These are phyloP conservation scores for Sclerospora graminicola DNA, from an alignment of 352 stramenopile genomes.

Conservation along the genomic window DNA sequence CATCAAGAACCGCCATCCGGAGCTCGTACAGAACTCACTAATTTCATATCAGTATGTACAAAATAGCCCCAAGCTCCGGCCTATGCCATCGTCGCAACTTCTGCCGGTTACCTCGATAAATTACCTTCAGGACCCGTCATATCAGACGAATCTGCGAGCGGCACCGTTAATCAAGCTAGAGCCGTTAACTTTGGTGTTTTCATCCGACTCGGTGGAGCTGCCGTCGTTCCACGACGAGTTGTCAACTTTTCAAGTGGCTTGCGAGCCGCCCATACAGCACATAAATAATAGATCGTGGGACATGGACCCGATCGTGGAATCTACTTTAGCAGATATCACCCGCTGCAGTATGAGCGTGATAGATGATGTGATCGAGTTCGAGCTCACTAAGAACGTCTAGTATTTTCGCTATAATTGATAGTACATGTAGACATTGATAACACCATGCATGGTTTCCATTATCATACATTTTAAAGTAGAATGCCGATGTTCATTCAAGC, in stretches of 20 bases:
- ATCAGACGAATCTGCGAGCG: not conserved
- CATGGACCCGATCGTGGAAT: slow-evolving; percentile 10
- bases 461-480: no score
- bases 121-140: slow-evolving; percentile 1
- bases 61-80: slow-evolving; percentile 1
- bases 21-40: slow-evolving; percentile 15
- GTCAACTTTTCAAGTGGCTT: slow-evolving; percentile 14
- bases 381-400: slow-evolving; percentile 28
- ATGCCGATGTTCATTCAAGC: no score
- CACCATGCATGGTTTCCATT: no score
- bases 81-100: slow-evolving; percentile 1
- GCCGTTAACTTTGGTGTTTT: slow-evolving; percentile 10
- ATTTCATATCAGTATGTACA: slow-evolving; percentile 11
- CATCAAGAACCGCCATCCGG: slow-evolving; percentile 35
- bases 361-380: slow-evolving; percentile 34
- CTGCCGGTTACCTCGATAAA: not conserved
- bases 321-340: slow-evolving; percentile 11
- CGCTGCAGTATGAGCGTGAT: slow-evolving; percentile 32
- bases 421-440: no score
- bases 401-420: no score
- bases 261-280: slow-evolving; percentile 2
- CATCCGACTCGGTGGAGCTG: slow-evolving; percentile 16
- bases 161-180: slow-evolving; percentile 12
- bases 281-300: slow-evolving; percentile 4
- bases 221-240: slow-evolving; percentile 21